Evolutionary conservation across 2,329 filamentous ascomycete species (phyloP).

Genomic region (Penicillium psychrosexuale): DNA sequence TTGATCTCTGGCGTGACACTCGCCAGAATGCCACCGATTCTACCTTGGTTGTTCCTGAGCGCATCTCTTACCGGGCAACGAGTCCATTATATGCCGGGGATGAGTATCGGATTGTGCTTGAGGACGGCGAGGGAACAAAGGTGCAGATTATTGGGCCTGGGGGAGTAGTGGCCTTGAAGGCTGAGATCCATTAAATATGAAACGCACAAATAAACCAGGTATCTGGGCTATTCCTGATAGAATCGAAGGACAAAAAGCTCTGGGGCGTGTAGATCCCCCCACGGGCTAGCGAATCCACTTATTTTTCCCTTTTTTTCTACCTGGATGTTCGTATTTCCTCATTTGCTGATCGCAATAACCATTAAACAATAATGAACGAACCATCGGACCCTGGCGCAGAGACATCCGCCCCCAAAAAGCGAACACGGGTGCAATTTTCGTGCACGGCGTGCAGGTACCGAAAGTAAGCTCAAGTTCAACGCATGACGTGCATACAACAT

Average conservation of each 20-base stretch:
- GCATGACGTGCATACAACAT: background rate
- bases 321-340: background rate
- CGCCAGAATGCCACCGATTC: constrained; percentile 17
- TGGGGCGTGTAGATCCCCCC: background rate
- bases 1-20: constrained; percentile 46
- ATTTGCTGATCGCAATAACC: background rate
- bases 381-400: constrained; percentile 1
- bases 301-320: background rate
- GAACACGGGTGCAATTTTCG: constrained; percentile 38
- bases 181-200: constrained; percentile 28
- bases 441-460: constrained; percentile 38
- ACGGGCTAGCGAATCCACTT: background rate
- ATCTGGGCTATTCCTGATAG: background rate
- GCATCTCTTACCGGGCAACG: constrained; percentile 49
- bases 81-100: constrained; percentile 51
- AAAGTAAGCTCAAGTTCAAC: constrained; percentile 28
- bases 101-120: constrained; percentile 45
- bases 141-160: constrained; percentile 36
- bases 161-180: constrained; percentile 39
- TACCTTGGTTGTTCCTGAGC: constrained; percentile 37
- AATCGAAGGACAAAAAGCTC: background rate
- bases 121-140: constrained; percentile 26
- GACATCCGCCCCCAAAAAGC: constrained; percentile 25
- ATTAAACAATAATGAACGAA: background rate
- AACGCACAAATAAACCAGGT: background rate